phyloP scores from a whole-genome alignment of 2,329 filamentous ascomycete species.

The Pseudogymnoascus sp. region DNA sequence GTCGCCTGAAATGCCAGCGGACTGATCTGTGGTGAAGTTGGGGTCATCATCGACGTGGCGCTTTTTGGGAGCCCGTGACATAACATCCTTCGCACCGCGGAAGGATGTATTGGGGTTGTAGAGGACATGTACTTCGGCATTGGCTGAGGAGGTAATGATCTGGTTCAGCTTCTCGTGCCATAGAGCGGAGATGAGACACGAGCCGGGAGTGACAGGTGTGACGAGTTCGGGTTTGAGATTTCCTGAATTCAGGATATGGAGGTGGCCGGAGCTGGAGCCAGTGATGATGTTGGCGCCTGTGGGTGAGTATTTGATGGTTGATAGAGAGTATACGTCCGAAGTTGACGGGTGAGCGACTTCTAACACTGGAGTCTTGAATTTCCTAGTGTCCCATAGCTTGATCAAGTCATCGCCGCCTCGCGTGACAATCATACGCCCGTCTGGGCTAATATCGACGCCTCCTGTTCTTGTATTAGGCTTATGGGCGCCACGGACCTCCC shows the following conservation, averaged over 20 bases:
- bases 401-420: slow-evolving; percentile 86
- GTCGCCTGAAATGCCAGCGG: slow-evolving; percentile 74
- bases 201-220: slow-evolving; percentile 80
- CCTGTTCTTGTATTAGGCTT: slow-evolving; percentile 79
- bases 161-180: slow-evolving; percentile 97
- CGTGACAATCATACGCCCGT: slow-evolving; percentile 85
- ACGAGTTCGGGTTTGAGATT: slow-evolving; percentile 78
- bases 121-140: slow-evolving; percentile 80
- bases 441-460: slow-evolving; percentile 80
- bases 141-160: slow-evolving; percentile 87
- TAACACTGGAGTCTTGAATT: slow-evolving; percentile 85
- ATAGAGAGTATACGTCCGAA: slow-evolving; percentile 73
- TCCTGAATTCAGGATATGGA: slow-evolving; percentile 89
- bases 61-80: slow-evolving; percentile 89
- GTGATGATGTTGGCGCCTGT: slow-evolving; percentile 79
- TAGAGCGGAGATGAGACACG: slow-evolving; percentile 71
- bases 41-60: slow-evolving; percentile 93
- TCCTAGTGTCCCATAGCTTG: slow-evolving; percentile 94
- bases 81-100: slow-evolving; percentile 76
- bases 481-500: slow-evolving; percentile 79
- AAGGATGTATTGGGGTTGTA: slow-evolving; percentile 80
- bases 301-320: slow-evolving; percentile 84
- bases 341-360: slow-evolving; percentile 73
- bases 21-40: slow-evolving; percentile 74
- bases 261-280: slow-evolving; percentile 74